Base-by-base conservation (phyloP, 768 basidiomycete species). In the Xerocomellus chrysenteron region DNA sequence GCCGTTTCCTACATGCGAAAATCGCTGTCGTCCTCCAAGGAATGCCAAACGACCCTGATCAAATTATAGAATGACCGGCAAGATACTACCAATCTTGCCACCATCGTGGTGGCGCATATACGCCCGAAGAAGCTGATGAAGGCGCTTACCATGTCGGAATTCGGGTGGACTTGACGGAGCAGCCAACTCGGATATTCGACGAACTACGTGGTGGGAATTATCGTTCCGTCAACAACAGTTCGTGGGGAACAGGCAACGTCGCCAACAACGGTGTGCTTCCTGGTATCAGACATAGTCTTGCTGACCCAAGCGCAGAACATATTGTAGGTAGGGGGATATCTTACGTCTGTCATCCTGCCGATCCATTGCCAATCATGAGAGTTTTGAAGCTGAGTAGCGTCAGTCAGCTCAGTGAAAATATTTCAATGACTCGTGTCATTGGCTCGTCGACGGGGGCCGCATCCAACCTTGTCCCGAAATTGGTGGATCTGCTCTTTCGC, bases 81-180 rank as follows among this genome's bases (percentile, higher is more conserved):
- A 21, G 82, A 93, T 1, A 98, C 98, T 73, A 84, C 91, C 73
- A 99, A 98, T 68, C 84, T 96, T 54, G 86, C 98, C 60, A 90
- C 90, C 24, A 82, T 98, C 69, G 78, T 0, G 92, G 88, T 9
- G 90, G 83, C 55, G 76, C 65, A 90, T 98, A 21, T 21, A 21
- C 21, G 21, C 21, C 21, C 21, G 21, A 21, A 21, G 21, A 21
- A 21, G 21, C 21, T 21, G 21, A 21, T 21, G 21, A 21, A 21
- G 21, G 21, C 21, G 21, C 21, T 21, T 21, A 21, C 21, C 21
- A 21, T 21, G 21, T 21, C 21, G 21, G 21, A 21, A 21, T 21
- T 21, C 21, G 21, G 21, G 21, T 21, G 21, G 21, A 21, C 21
- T 21, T 21, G 21, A 85, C 86, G 17, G 85, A 88, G 65, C 93